These are phyloP conservation scores for Funneliformis geosporum DNA, from an alignment of 192 early-diverging fungal genomes.

Conservation along the genomic window DNA sequence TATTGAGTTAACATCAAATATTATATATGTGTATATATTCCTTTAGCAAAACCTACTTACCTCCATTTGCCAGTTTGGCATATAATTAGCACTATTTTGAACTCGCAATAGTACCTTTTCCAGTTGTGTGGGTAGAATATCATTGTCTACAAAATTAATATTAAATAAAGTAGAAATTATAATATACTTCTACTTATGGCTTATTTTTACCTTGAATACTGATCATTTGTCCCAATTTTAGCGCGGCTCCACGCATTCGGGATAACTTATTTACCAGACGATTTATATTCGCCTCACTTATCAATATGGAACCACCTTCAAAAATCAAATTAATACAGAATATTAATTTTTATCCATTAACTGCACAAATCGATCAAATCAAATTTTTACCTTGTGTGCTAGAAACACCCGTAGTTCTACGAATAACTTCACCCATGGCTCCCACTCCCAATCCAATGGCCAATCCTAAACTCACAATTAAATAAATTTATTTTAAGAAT, in stretches of 20 bases:
- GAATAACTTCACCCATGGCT: constrained; percentile 65
- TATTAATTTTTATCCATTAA: background rate
- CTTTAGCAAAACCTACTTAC: constrained; percentile 33
- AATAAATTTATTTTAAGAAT: background rate
- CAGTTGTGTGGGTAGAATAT: constrained; percentile 76
- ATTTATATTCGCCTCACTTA: constrained; percentile 82
- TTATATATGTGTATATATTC: background rate
- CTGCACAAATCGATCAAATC: background rate
- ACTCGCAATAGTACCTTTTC: constrained; percentile 82
- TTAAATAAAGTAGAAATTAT: background rate
- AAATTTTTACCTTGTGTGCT: constrained; percentile 12
- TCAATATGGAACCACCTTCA: constrained; percentile 52
- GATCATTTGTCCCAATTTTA: constrained; percentile 97
- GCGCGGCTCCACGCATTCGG: constrained; percentile 92
- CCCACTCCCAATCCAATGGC: constrained; percentile 74
- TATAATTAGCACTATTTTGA: constrained; percentile 93
- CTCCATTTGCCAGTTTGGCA: constrained; percentile 88
- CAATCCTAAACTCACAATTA: constrained; percentile 42
- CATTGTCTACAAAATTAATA: constrained; percentile 50
- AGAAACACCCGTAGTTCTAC: constrained; percentile 59
- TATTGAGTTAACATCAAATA: background rate
- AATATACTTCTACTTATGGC: background rate
- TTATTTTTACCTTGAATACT: constrained; percentile 80
- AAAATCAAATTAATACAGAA: constrained; percentile 28
- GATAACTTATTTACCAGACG: constrained; percentile 83